Base-by-base conservation (phyloP, 148 eudicot species). In the Heliosperma pusillum region DNA sequence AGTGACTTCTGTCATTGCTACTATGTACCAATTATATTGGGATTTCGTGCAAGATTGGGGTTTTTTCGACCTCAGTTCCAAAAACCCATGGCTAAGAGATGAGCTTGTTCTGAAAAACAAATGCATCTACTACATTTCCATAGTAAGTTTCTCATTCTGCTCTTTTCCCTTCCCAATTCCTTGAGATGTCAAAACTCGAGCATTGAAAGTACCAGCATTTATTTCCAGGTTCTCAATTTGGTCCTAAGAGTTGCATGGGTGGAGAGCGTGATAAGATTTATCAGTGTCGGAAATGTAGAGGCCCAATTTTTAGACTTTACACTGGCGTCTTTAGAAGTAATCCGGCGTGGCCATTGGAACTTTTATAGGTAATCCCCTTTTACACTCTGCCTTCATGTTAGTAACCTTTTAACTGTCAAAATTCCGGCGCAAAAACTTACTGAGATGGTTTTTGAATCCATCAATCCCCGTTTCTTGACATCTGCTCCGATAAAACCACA, bases 291-390 rank as follows among this genome's bases (percentile, higher is more conserved):
- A n/a, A 66, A 62, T 52, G 73, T 92, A 19, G 92, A 92, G 79
- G 83, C 89, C 5, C 79, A 89, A 36, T 26, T 92, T 74, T 83
- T 92, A 17, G 97, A 92, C 30, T 92, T 95, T 81, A 77, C 82
- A 33, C 85, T 95, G 71, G 99, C 99, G 79, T 95, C 99, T 2
- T 55, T 92, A 30, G 99, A 95, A 86, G 97, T 95, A 59, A 87
- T 95, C 24, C 92, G 99, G 33, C 97, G 99, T 21, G 99, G 99
- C 2, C 99, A 95, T 72, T 95, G 99, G 99, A 95, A 95, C 77
- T 95, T 86, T 79, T 95, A 95, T 78, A 92, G 99, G 99, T 94
- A 84, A 55, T 4, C 25, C 22, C 42, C 70, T 33, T 33, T 75
- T 58, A 27, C 20, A n/a, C 69, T 30, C 9, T 30, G 53, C 33